A percentile compares a stretch with the other conserved stretches of the same genome.
Evolutionary conservation across 1,284 basidiomycete species (phyloP).

Genomic region (Ustilago cynodontis): DNA sequence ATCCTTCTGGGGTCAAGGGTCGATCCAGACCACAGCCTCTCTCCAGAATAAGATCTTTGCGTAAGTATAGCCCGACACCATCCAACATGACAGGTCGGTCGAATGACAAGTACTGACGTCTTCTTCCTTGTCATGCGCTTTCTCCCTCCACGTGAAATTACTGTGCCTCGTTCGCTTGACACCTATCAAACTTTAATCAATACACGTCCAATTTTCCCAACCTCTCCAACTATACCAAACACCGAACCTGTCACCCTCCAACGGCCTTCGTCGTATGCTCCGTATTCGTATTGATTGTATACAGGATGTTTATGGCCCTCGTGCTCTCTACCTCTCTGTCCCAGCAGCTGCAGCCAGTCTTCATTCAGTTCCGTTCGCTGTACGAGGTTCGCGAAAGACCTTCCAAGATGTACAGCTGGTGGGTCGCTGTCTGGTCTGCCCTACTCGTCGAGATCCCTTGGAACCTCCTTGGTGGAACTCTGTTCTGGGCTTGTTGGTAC

Average conservation of each 20-base stretch:
- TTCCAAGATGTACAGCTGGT: constrained; percentile 86
- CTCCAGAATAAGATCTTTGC: constrained; percentile 83
- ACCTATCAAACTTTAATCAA: too few species aligned
- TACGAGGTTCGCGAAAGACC: constrained; percentile 82
- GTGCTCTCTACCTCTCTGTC: constrained; percentile 63
- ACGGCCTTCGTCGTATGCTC: too few species aligned
- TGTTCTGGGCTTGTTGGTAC: constrained; percentile 64
- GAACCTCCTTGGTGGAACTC: constrained; percentile 61
- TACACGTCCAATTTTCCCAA: too few species aligned
- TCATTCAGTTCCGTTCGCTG: constrained; percentile 74
- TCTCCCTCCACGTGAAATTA: too few species aligned
- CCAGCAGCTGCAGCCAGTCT: constrained; percentile 71
- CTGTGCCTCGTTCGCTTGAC: too few species aligned
- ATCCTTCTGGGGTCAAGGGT: constrained; percentile 62
- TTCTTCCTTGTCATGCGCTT: too few species aligned
- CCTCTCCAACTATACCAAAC: too few species aligned
- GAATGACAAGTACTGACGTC: too few species aligned
- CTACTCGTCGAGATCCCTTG: constrained; percentile 71
- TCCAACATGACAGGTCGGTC: too few species aligned
- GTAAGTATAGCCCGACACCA: not conserved
- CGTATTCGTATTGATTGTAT: too few species aligned
- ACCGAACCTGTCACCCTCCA: too few species aligned
- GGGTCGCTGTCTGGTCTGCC: constrained; percentile 74
- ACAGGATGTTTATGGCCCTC: constrained; percentile 70
- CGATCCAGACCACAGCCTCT: constrained; percentile 36